Percentiles rank a stretch among this genome's conserved stretches.
phyloP scores from a whole-genome alignment of 371 early-diverging fungal species.

The Actinomortierella wolfii region DNA sequence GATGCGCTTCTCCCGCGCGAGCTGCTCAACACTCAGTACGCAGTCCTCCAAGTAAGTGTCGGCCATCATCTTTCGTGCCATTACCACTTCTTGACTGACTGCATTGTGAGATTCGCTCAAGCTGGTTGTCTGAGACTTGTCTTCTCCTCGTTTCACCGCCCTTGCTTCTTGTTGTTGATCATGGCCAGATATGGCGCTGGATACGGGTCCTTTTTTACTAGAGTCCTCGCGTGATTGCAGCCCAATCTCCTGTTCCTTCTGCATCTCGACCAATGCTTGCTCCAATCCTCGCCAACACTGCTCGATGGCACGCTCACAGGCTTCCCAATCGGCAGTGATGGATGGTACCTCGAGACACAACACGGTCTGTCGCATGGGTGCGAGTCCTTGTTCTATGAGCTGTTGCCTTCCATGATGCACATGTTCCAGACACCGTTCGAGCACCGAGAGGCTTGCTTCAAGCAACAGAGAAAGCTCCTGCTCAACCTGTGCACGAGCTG shows the following conservation, averaged over 20 bases:
- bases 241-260: too few relatives aligned
- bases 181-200: too few relatives aligned
- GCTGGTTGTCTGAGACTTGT: too few relatives aligned
- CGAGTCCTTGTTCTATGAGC: background rate
- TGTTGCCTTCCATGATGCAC: slow-evolving; percentile 7
- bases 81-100: slow-evolving; percentile 26
- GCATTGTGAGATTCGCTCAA: too few relatives aligned
- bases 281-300: too few relatives aligned
- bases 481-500: slow-evolving; percentile 20
- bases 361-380: slow-evolving; percentile 22
- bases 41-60: slow-evolving; percentile 36
- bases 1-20: slow-evolving; percentile 25
- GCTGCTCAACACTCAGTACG: slow-evolving; percentile 25
- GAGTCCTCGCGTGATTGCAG: too few relatives aligned
- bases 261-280: too few relatives aligned
- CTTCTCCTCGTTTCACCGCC: too few relatives aligned
- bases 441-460: slow-evolving; percentile 32
- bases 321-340: too few relatives aligned
- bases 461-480: slow-evolving; percentile 31
- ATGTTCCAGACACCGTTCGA: slow-evolving; percentile 22
- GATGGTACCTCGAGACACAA: background rate
- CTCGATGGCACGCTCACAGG: too few relatives aligned
- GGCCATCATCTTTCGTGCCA: slow-evolving; percentile 32
- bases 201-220: too few relatives aligned
- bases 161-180: too few relatives aligned